Evolutionary conservation across 805 yeast species (phyloP).

Genomic region (Naumovozyma dairenensis): DNA sequence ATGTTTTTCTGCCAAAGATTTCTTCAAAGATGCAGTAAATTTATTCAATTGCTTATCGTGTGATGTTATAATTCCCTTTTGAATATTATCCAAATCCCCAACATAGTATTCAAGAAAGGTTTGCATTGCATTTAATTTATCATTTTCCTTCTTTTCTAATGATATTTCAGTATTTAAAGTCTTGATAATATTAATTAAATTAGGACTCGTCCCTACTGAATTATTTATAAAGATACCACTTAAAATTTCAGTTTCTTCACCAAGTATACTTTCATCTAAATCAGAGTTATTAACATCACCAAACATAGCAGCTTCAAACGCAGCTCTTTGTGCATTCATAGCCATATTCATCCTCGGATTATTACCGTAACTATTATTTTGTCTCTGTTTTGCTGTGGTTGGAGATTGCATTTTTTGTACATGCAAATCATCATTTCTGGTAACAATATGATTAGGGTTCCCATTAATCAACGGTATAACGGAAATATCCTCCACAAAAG

Average conservation of each 20-base stretch:
- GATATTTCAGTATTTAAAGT: slow-evolving; percentile 45
- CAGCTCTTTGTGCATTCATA: slow-evolving; percentile 20
- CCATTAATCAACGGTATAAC: slow-evolving; percentile 33
- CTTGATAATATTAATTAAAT: slow-evolving; percentile 46
- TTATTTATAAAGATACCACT: slow-evolving; percentile 52
- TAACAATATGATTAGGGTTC: background rate
- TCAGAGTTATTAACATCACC: slow-evolving; percentile 43
- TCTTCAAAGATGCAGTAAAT: slow-evolving; percentile 22
- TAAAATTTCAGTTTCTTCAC: slow-evolving; percentile 37
- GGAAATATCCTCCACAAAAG: slow-evolving; percentile 65
- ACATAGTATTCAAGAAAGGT: slow-evolving; percentile 44
- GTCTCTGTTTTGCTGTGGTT: background rate
- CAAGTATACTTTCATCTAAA: slow-evolving; percentile 42
- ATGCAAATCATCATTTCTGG: background rate
- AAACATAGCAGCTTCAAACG: slow-evolving; percentile 52
- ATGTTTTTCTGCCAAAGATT: slow-evolving; percentile 21
- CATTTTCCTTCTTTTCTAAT: slow-evolving; percentile 49
- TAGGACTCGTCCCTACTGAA: slow-evolving; percentile 47
- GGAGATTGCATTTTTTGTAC: background rate
- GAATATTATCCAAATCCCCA: slow-evolving; percentile 22
- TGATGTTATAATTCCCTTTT: slow-evolving; percentile 25
- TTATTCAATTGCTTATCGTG: slow-evolving; percentile 23
- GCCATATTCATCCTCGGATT: slow-evolving; percentile 3
- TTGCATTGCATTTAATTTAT: slow-evolving; percentile 45
- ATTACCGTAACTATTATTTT: background rate